phyloP scores from a whole-genome alignment of 257 asterid genomes.

The Nicotiana obtusifolia region DNA sequence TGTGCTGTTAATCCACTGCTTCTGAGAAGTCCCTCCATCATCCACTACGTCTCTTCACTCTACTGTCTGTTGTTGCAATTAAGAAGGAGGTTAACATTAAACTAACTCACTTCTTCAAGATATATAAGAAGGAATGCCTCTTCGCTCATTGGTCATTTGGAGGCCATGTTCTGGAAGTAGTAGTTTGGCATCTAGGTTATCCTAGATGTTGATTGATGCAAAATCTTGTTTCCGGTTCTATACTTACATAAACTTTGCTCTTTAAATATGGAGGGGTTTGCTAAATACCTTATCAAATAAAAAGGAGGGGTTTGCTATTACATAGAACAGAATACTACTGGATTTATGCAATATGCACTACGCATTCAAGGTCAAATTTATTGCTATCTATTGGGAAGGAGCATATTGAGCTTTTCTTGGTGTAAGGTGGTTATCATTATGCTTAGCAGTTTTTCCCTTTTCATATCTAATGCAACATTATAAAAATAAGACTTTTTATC shows the following conservation, averaged over 20 bases:
- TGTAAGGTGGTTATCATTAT: neutral
- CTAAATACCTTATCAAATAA: no score
- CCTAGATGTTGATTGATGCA: neutral
- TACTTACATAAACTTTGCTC: neutral
- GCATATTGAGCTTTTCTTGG: neutral
- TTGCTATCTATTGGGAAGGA: neutral
- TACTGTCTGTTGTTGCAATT: neutral
- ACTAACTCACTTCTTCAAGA: neutral
- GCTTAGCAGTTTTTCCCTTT: neutral
- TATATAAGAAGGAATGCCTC: neutral
- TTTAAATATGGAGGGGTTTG: neutral
- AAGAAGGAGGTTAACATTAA: neutral
- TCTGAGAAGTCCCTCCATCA: neutral
- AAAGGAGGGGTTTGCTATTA: neutral
- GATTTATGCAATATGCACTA: neutral
- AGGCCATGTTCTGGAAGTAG: neutral
- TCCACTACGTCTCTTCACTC: neutral
- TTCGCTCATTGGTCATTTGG: neutral
- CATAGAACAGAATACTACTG: neutral
- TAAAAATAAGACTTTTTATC: neutral
- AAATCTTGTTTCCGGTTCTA: neutral
- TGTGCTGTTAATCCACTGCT: conserved; percentile 2
- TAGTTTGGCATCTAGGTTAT: neutral
- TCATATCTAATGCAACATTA: neutral
- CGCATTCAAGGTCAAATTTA: neutral